Evolutionary conservation across 805 yeast genomes (phyloP), one percentile per base, ranked within the genome.

Genomic region (Pichia cephalocereana): DNA sequence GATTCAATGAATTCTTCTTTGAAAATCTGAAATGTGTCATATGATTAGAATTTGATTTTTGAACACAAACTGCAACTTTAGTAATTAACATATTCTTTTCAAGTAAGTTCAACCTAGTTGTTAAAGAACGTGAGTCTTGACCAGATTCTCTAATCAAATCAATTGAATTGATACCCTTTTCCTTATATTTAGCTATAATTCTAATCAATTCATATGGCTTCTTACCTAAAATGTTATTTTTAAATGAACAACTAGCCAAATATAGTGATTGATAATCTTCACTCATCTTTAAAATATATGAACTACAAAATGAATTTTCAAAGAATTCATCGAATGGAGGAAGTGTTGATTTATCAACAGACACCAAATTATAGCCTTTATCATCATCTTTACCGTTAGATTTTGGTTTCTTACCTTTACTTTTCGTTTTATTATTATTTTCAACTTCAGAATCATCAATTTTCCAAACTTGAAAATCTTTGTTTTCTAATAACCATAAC

Each of bases 91-190:
- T 77, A 37, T 70, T 60, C 9, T 70, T 75, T 49, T 72, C 77
- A 18, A 84, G 64, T 40, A 72, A 71, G 55, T 76, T 79, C 46
- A 83, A 67, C 54, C 93, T 70, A 1, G 79, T 70, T 0, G 89
- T 80, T 39, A 83, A 68, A 49, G 89, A 82, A 53, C 91, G 71
- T 17, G 82, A 76, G 56, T 84, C 93, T 62, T 84, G 93, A 9
- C 76, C 76, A 0, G 89, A 76, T 18, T 65, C 69, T 39, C 67
- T 65, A 2, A 81, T 75, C 49, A 84, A 66, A 27, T 77, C 79
- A 31, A 78, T 66, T 0, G 90, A 76, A 44, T 76, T 70, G 15
- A 83, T 76, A 10, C 93, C 93, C 1, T 62, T 56, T 0, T 69
- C 64, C 26, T 79, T 79, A 31, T 75, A 60, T 50, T 71, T 74